Conservation (phyloP, 768 basidiomycete species). For the Hygrophoropsis aurantiaca region DNA sequence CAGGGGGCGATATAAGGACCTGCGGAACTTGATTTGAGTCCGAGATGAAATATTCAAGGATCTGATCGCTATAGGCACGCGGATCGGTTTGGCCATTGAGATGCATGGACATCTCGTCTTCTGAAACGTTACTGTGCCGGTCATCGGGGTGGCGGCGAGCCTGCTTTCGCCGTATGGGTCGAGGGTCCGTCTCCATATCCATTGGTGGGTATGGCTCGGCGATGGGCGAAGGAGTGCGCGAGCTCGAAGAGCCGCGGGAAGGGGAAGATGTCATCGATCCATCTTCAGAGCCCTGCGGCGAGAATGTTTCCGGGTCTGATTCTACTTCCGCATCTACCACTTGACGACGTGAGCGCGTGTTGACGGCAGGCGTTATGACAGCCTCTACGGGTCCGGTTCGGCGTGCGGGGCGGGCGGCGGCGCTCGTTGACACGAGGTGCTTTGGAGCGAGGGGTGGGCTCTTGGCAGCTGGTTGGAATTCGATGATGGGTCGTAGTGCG, state of each 20-base stretch:
- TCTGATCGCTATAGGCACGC: constrained; percentile 88
- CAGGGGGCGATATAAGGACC: constrained; percentile 82
- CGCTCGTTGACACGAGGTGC: constrained; percentile 75
- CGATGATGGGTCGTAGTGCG: constrained; percentile 88
- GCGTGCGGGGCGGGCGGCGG: constrained; percentile 36
- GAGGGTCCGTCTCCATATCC: constrained; percentile 17
- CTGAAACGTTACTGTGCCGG: constrained; percentile 44
- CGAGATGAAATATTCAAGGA: constrained; percentile 98
- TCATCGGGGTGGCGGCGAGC: constrained; percentile 48
- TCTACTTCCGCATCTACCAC: constrained; percentile 50
- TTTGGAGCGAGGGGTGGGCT: constrained; percentile 96
- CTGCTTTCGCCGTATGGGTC: constrained; percentile 44
- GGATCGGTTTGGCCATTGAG: constrained; percentile 52
- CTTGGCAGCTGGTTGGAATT: constrained; percentile 85
- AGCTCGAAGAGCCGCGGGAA: constrained; percentile 81
- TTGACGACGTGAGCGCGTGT: constrained; percentile 61
- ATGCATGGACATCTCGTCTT: constrained; percentile 37
- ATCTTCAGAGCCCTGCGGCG: constrained; percentile 79
- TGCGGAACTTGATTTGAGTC: constrained; percentile 91
- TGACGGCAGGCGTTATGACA: constrained; percentile 21
- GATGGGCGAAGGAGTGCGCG: constrained; percentile 92
- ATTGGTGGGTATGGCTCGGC: constrained; percentile 39
- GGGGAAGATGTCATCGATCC: constrained; percentile 90
- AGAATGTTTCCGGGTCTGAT: constrained; percentile 62
- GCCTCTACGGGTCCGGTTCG: constrained; percentile 24